phyloP scores from a whole-genome alignment of 805 yeast genomes.

The Saccharomycopsis fermentans region DNA sequence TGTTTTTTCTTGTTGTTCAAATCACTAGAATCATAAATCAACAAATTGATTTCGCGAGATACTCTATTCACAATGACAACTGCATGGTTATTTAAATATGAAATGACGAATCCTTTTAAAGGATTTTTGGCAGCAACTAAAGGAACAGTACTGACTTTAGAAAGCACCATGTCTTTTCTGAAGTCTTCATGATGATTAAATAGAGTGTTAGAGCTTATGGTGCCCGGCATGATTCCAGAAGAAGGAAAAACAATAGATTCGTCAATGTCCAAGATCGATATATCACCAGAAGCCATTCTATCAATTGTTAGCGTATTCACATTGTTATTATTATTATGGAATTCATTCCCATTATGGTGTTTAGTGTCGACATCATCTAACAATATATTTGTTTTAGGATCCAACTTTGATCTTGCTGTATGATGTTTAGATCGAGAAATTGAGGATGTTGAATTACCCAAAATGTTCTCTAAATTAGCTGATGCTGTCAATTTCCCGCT shows the following conservation, averaged over 20 bases:
- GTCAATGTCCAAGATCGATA: constrained; percentile 23
- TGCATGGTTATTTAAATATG: constrained; percentile 48
- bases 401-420: not conserved
- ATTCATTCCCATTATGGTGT: not conserved
- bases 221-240: not conserved
- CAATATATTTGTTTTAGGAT: not conserved
- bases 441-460: not conserved
- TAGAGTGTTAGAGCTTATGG: not conserved
- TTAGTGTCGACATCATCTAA: not conserved
- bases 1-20: not conserved
- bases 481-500: constrained; percentile 7
- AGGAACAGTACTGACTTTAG: constrained; percentile 39
- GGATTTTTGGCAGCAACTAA: constrained; percentile 24
- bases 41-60: constrained; percentile 36
- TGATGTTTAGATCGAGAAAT: not conserved
- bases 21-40: constrained; percentile 33
- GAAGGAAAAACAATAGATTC: not conserved
- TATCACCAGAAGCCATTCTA: constrained; percentile 35
- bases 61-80: constrained; percentile 41
- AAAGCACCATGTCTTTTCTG: constrained; percentile 61
- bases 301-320: constrained; percentile 29
- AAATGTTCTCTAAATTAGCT: constrained; percentile 8
- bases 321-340: not conserved
- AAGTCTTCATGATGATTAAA: constrained; percentile 3
- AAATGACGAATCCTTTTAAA: constrained; percentile 31